Evolutionary conservation across 352 stramenopile genomes (phyloP), one percentile per base, ranked within the genome.

Genomic region (Phytopythium oedochilum): DNA sequence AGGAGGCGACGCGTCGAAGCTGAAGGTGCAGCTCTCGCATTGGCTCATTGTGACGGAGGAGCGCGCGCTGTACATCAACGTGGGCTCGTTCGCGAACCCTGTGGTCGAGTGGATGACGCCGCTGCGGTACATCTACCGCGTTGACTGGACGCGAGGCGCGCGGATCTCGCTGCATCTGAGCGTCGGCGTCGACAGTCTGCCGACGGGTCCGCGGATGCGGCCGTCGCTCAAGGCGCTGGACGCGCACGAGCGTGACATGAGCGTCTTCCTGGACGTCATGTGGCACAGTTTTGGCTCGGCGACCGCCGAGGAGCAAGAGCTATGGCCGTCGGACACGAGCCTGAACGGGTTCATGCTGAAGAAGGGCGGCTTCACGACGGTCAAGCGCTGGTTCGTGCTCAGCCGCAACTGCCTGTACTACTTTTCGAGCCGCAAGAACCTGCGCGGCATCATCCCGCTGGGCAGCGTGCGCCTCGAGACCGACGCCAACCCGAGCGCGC

Each of bases 331-430:
- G 1, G 86, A 96, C 67, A 94, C 83, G 44, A 93, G 82, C 65
- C 70, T 96, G 20, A 93, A 93, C 20, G 82, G 86, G 17, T 91
- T 86, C 28, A 53, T 94, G 57, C 67, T 96, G 15, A 93, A 93
- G 58, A 92, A 93, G 40, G 75, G 78, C 10, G 80, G 84, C 3
- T 92, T 91, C 53, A 88, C 82, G 20, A 90, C 78, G 0, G 77
- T 88, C 38, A 83, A 81, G 61, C 82, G 86, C 14, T 96, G 86
- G 86, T 94, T 93, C 49, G 84, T 96, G 59, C 63, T 96, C 17
- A 93, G 84, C 40, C 84, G 84, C 60, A 94, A 93, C 47, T 96
- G 84, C 40, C 62, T 96, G 39, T 96, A 96, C 81, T 90, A 92
- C 58, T 96, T 96, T 46, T 88, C 80, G 1, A 87, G 67, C 57